Percentiles rank a stretch among this genome's conserved stretches.
Conservation (phyloP, 345 rosid species). For the Erysimum cheiranthoides region DNA sequence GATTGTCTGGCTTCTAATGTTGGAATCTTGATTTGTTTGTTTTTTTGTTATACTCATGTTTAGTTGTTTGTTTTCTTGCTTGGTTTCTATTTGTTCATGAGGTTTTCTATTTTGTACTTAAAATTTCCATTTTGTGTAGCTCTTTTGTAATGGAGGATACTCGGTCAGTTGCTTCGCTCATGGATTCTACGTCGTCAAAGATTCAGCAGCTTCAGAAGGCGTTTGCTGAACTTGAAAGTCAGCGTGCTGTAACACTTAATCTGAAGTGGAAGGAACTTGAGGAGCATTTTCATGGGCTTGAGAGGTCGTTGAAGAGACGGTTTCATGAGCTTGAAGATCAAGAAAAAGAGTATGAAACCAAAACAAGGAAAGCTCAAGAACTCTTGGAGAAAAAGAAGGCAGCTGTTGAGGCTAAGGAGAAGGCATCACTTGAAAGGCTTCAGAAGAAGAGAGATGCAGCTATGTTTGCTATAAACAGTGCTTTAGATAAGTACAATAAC, state of each 20-base stretch:
- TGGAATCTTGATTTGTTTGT: not conserved
- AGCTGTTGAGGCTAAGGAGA: constrained; percentile 87
- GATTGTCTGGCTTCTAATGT: no score
- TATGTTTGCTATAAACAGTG: constrained; percentile 63
- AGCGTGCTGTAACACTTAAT: constrained; percentile 86
- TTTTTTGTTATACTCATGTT: not conserved
- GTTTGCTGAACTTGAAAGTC: constrained; percentile 97
- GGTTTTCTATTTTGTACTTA: not conserved
- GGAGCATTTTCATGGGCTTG: constrained; percentile 98
- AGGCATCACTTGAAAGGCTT: constrained; percentile 73
- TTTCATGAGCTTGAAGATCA: constrained; percentile 98
- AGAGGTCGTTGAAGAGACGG: constrained; percentile 95
- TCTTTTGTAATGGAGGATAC: constrained; percentile 72
- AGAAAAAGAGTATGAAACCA: constrained; percentile 77
- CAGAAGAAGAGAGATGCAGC: constrained; percentile 95
- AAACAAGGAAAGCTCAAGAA: constrained; percentile 81
- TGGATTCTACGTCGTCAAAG: constrained; percentile 84
- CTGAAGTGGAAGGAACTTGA: constrained; percentile 97
- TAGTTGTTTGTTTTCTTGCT: not conserved
- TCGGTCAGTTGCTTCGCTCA: constrained; percentile 71
- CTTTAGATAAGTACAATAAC: constrained; percentile 73
- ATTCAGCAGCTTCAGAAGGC: constrained; percentile 99
- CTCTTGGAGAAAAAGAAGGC: constrained; percentile 75
- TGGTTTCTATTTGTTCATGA: not conserved
- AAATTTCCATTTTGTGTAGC: constrained; percentile 34